phyloP scores from a whole-genome alignment of 257 asterid species.

The Jacaranda copaia region DNA sequence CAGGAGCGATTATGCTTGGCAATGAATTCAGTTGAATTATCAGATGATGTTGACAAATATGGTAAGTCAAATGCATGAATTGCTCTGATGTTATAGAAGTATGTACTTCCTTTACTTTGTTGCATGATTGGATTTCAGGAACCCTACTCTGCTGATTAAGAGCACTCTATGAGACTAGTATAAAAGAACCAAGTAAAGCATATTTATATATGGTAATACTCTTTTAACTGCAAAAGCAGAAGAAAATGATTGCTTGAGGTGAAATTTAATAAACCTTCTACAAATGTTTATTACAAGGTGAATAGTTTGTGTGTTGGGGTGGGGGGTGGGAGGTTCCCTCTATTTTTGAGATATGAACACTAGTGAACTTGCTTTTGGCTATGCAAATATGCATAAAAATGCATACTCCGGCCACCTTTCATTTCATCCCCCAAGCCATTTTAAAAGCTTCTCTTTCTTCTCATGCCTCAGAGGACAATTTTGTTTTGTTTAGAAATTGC shows the following conservation, averaged over 20 bases:
- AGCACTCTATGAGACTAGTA: constrained; percentile 9
- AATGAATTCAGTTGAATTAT: constrained; percentile 47
- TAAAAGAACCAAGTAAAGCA: background rate
- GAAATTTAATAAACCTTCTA: background rate
- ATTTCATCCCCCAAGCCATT: background rate
- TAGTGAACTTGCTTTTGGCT: constrained; percentile 17
- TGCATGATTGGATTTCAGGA: background rate
- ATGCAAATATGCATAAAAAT: constrained; percentile 10
- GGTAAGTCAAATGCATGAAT: constrained; percentile 53
- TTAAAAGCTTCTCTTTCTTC: background rate
- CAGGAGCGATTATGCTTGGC: constrained; percentile 53
- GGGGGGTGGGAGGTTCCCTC: background rate
- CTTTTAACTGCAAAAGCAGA: constrained; percentile 10
- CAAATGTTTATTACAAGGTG: constrained; percentile 19
- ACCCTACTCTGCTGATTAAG: constrained; percentile 12
- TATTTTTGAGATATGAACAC: background rate
- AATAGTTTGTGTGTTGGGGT: background rate
- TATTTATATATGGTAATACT: background rate
- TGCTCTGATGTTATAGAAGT: background rate
- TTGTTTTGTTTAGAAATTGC: background rate
- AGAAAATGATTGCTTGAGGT: background rate
- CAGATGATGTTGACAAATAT: constrained; percentile 34
- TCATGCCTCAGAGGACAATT: background rate
- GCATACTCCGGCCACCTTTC: background rate
- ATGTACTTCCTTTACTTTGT: no score